These are phyloP conservation scores for Verticillium dahliae DNA, from an alignment of 2,329 filamentous ascomycete genomes.

Conservation along the genomic window DNA sequence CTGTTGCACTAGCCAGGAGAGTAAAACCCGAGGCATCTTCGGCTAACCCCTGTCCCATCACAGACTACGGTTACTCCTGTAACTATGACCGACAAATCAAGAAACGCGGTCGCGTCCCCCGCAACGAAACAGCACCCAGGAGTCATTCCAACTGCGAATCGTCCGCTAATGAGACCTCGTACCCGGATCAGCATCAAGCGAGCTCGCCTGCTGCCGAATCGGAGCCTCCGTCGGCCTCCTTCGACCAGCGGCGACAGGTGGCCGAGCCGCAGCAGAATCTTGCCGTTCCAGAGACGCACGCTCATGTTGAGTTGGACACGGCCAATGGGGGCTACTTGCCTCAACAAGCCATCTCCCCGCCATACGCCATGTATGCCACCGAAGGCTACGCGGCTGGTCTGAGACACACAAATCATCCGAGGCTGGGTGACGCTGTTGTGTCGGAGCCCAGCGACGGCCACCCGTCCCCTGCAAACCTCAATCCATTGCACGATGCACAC, in stretches of 20 bases:
- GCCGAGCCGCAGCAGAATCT: neutral
- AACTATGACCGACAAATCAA: slow-evolving; percentile 28
- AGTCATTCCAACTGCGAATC: neutral
- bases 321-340: neutral
- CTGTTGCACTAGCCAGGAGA: neutral
- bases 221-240: neutral
- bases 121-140: slow-evolving; percentile 1
- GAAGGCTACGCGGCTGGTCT: neutral
- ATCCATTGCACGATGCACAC: neutral
- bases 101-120: slow-evolving; percentile 26
- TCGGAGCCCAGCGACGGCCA: slow-evolving; percentile 4
- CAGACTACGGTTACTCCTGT: slow-evolving; percentile 30
- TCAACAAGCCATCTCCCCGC: neutral
- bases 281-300: neutral
- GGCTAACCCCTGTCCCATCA: neutral
- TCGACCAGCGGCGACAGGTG: neutral
- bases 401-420: neutral
- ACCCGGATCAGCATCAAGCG: neutral
- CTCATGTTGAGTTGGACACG: neutral
- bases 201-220: neutral
- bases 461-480: neutral
- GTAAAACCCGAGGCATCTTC: neutral
- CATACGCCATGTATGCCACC: neutral
- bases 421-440: neutral
- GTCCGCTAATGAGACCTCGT: neutral